A percentile compares a stretch with the other conserved stretches of the same genome.
phyloP scores from a whole-genome alignment of 163 green algal genomes.

The Volvox carteri region DNA sequence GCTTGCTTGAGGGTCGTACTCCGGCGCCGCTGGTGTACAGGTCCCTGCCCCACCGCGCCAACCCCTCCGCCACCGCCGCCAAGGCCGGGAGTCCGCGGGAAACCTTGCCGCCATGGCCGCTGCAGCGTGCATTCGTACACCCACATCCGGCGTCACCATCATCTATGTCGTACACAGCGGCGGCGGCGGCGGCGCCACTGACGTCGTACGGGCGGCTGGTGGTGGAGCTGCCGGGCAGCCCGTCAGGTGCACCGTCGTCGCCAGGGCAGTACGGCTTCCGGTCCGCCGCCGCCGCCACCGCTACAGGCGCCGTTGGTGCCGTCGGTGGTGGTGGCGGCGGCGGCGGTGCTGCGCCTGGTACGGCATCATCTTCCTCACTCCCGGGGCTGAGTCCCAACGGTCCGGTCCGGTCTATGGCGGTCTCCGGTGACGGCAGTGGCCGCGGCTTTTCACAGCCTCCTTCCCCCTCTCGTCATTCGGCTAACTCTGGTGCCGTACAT shows the following conservation, averaged over 20 bases:
- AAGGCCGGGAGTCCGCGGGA: slow-evolving; percentile 46
- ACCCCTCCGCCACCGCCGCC: slow-evolving; percentile 25
- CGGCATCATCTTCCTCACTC: not conserved
- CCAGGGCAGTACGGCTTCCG: not conserved
- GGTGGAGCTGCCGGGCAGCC: not conserved
- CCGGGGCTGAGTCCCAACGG: not conserved
- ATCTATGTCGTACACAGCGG: not conserved
- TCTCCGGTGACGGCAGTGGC: too few relatives aligned
- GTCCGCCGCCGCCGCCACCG: not conserved
- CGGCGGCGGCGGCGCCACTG: not conserved
- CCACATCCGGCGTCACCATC: not conserved
- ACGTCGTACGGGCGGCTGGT: not conserved
- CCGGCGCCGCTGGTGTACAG: slow-evolving; percentile 28
- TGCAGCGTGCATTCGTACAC: slow-evolving; percentile 42
- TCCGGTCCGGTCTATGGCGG: too few relatives aligned
- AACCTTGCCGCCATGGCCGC: slow-evolving; percentile 46
- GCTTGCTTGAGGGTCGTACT: not conserved
- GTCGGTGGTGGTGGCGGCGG: not conserved
- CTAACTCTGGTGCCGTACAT: not conserved
- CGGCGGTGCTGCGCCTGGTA: not conserved
- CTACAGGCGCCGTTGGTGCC: not conserved
- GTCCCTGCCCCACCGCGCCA: not conserved
- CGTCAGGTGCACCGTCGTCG: not conserved
- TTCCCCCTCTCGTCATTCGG: not conserved
- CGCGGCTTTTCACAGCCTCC: not conserved